A percentile compares a stretch with the other conserved stretches of the same genome.
Evolutionary conservation across 768 basidiomycete species (phyloP).

Genomic region (Galerina marginata): DNA sequence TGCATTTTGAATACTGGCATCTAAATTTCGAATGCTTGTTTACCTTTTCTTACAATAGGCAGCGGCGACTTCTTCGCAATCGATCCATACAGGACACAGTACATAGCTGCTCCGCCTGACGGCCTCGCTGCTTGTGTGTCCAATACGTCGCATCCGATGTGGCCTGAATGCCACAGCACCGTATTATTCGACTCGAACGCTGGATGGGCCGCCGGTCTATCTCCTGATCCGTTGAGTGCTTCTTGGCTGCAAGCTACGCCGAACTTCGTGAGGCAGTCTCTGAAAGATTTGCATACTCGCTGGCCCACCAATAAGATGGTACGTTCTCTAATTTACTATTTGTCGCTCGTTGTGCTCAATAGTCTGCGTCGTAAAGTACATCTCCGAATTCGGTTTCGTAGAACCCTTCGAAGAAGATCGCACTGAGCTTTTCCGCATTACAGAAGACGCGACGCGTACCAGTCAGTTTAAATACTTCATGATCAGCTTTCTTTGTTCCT

Average conservation of each 20-base stretch:
- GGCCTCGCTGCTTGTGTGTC: conserved; percentile 50
- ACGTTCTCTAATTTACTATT: conserved; percentile 10
- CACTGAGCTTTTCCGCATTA: conserved; percentile 48
- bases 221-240: conserved; percentile 46
- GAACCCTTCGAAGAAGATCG: conserved; percentile 51
- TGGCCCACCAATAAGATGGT: conserved; percentile 56
- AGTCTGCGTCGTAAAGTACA: conserved; percentile 34
- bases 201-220: conserved; percentile 53
- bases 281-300: conserved; percentile 40
- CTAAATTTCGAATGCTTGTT: neutral
- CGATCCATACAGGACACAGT: conserved; percentile 50
- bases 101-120: conserved; percentile 44
- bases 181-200: conserved; percentile 45
- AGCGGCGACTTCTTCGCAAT: conserved; percentile 61
- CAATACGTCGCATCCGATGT: conserved; percentile 51
- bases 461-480: conserved; percentile 32
- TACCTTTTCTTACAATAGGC: conserved; percentile 28
- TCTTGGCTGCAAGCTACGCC: conserved; percentile 51
- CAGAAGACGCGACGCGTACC: conserved; percentile 49
- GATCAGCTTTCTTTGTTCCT: neutral
- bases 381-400: conserved; percentile 58
- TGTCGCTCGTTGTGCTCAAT: neutral
- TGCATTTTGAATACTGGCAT: neutral
- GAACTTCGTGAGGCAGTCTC: conserved; percentile 39
- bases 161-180: conserved; percentile 52